phyloP scores from a whole-genome alignment of 768 basidiomycete genomes.

The Cystoderma amianthinum region DNA sequence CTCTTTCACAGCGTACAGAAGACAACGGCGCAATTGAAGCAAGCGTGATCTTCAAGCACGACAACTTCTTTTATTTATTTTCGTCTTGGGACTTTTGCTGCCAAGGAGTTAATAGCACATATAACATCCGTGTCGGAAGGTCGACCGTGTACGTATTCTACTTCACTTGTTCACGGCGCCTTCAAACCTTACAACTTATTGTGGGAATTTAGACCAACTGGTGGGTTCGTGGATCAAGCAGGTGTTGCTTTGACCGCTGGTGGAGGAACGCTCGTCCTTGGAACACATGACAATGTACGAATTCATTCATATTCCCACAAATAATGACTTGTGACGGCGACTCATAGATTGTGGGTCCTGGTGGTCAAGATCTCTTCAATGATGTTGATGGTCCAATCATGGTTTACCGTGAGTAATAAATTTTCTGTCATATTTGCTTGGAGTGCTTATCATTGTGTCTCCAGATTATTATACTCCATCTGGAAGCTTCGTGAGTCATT shows the following conservation, averaged over 20 bases:
- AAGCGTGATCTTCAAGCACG: constrained; percentile 34
- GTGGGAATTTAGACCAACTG: constrained; percentile 24
- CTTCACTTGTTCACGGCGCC: not conserved
- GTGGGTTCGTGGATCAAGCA: constrained; percentile 38
- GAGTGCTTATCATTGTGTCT: constrained; percentile 1
- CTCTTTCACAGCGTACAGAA: constrained; percentile 38
- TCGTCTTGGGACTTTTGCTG: constrained; percentile 51
- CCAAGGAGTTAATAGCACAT: constrained; percentile 41
- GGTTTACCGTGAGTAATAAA: constrained; percentile 36
- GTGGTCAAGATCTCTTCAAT: constrained; percentile 42
- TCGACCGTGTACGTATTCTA: constrained; percentile 26
- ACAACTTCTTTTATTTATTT: constrained; percentile 47
- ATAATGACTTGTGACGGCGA: too few species aligned
- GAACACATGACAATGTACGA: constrained; percentile 32
- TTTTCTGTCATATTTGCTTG: not conserved
- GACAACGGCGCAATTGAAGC: constrained; percentile 43
- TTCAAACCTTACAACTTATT: not conserved
- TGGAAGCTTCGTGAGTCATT: constrained; percentile 30
- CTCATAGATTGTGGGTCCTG: constrained; percentile 46
- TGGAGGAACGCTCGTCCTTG: constrained; percentile 46
- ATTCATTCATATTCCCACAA: not conserved
- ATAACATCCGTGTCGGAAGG: constrained; percentile 54
- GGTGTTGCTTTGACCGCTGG: constrained; percentile 38
- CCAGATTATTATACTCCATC: constrained; percentile 45
- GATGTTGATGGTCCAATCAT: constrained; percentile 40